Evolutionary conservation across 2,329 filamentous ascomycete genomes (phyloP), one percentile per base, ranked within the genome.

Genomic region (Hypoxylon sp.): DNA sequence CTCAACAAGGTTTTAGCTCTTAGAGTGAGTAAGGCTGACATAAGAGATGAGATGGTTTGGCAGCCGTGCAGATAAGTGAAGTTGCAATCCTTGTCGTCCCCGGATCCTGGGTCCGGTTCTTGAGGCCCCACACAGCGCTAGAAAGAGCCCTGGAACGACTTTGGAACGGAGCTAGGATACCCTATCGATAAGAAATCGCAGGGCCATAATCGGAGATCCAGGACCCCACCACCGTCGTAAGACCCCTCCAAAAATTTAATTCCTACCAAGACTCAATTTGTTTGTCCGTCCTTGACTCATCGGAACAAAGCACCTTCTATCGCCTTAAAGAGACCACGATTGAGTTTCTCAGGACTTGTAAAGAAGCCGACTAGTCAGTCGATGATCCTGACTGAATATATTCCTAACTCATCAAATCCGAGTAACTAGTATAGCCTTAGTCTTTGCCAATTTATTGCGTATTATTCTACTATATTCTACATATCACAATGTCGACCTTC

Each of bases 401-500:
- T 29, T 24, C 19, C 31, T 24, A 17, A 13, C 21, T 3, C 24
- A 48, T 35, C 7, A 15, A 24, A 53, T 17, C 29, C 5, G 35
- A 52, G 35, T n/a, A 39, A 29, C 15, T 56, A 19, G n/a, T 57
- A 21, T 29, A 19, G 29, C 50, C 24, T 19, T 57, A 32, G 19
- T 52, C 19, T 32, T 31, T n/a, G n/a, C 29, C 29, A 42, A 51
- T 7, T 44, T 21, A 24, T 51, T 17, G 13, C 55, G 29, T 32
- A 31, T 37, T 44, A 48, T 59, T 52, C 15, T 21, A 13, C 47
- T 19, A 62, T 47, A 27, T 27, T 27, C 24, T 27, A 27, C 62
- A 62, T n/a, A 44, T 8, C 80, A 86, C 67, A 71, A 96, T 96
- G 93, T 97, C 94, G 75, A 95, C 93, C 62, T 97, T 97, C 81